Percentiles rank a stretch among this genome's conserved stretches.
These are phyloP conservation scores for Corylus americana DNA, from an alignment of 306 rosid species.

Conservation along the genomic window DNA sequence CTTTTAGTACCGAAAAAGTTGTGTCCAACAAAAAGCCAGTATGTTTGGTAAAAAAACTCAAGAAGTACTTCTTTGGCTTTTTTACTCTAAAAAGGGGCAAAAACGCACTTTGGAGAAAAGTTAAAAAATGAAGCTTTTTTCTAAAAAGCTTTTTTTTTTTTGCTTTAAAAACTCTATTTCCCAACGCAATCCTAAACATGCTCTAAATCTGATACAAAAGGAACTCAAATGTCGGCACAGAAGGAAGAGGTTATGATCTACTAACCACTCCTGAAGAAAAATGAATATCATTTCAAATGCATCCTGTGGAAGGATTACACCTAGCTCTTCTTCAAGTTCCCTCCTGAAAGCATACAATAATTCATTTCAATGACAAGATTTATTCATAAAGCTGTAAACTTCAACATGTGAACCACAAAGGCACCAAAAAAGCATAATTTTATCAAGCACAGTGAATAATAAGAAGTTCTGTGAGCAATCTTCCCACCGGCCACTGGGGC, in stretches of 20 bases:
- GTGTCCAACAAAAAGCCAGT: too few relatives aligned
- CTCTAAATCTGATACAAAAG: neutral
- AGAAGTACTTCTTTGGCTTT: too few relatives aligned
- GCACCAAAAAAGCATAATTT: neutral
- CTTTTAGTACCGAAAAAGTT: too few relatives aligned
- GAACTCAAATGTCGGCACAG: neutral
- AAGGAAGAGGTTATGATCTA: slow-evolving; percentile 12
- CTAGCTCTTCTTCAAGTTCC: slow-evolving; percentile 96
- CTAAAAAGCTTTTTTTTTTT: too few relatives aligned
- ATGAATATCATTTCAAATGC: slow-evolving; percentile 83
- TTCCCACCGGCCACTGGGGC: neutral
- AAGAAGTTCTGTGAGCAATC: neutral
- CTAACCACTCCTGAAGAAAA: slow-evolving; percentile 81
- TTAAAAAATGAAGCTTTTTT: too few relatives aligned
- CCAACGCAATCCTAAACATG: too few relatives aligned
- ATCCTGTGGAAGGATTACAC: slow-evolving; percentile 76
- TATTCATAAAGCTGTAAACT: neutral
- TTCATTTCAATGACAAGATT: slow-evolving; percentile 12
- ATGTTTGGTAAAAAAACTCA: too few relatives aligned
- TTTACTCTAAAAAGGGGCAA: too few relatives aligned
- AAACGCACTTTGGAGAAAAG: too few relatives aligned
- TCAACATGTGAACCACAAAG: neutral
- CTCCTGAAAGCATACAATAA: slow-evolving; percentile 58
- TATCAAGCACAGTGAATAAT: neutral
- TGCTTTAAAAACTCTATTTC: too few relatives aligned